A percentile compares a stretch with the other conserved stretches of the same genome.
Evolutionary conservation across 2,329 filamentous ascomycete species (phyloP).

Genomic region (Talaromyces amestolkiae): DNA sequence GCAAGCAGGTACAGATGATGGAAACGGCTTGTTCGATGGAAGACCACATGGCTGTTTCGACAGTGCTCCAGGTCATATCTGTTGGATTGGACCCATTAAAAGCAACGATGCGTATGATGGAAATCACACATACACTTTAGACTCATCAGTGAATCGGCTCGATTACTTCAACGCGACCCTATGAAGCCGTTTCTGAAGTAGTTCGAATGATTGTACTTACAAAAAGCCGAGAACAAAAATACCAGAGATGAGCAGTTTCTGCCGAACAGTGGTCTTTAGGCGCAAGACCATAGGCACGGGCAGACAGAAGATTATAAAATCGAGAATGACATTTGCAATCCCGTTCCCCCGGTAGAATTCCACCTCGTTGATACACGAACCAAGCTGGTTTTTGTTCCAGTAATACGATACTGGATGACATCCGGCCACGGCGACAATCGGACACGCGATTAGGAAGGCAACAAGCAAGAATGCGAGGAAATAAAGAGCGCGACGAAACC

Average conservation of each 20-base stretch:
- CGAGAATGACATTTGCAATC: constrained; percentile 27
- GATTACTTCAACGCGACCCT: background rate
- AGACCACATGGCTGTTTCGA: constrained; percentile 28
- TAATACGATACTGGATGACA: constrained; percentile 27
- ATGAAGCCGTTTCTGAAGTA: background rate
- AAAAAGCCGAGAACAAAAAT: constrained; percentile 30
- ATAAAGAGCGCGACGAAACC: constrained; percentile 26
- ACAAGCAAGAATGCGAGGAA: constrained; percentile 22
- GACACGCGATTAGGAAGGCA: constrained; percentile 26
- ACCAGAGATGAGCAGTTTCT: constrained; percentile 26
- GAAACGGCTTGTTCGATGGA: constrained; percentile 31
- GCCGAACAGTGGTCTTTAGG: constrained; percentile 24
- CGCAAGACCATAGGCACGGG: constrained; percentile 31
- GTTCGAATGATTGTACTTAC: constrained; percentile 20
- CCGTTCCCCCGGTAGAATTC: constrained; percentile 30
- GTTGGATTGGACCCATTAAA: constrained; percentile 20
- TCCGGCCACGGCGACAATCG: constrained; percentile 23
- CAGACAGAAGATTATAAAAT: constrained; percentile 28
- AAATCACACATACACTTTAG: constrained; percentile 27
- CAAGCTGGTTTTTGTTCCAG: constrained; percentile 23
- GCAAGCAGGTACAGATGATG: constrained; percentile 30
- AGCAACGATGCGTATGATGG: constrained; percentile 27
- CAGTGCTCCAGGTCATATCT: constrained; percentile 23
- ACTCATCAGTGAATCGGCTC: background rate
- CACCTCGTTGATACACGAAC: constrained; percentile 25